Base-by-base conservation (phyloP, 371 early-diverging fungal genomes). In the Mucor lusitanicus region DNA sequence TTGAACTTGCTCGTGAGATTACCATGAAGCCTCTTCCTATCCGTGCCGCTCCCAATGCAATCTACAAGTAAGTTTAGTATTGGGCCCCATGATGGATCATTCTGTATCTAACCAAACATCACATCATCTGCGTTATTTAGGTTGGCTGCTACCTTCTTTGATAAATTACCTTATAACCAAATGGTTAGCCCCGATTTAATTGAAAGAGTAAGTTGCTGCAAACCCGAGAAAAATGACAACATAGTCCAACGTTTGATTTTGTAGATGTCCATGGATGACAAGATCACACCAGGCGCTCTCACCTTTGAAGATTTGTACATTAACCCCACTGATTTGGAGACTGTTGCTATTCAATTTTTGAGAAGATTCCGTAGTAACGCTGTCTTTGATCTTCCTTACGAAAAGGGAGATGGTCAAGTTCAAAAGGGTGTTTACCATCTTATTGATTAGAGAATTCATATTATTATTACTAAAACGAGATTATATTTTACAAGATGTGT, bases 221-320 rank as follows among this genome's bases (percentile, higher is more conserved):
- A 30, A 15, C 65, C 7, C 15, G n/a, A 59, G 15, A 27, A 6
- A 32, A 53, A 32, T 42, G 44, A 44, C 53, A 32, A 37, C 37
- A 28, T n/a, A 53, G 27, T 35, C 33, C 11, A 46, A 56, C 32
- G 19, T 32, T 54, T 54, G 25, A n/a, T 21, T 48, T 33, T n/a
- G 25, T 74, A 83, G 84, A 85, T 92, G 86, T 86, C 81, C 62
- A 71, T 94, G 67, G 88, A 90, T 77, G 95, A 95, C 67, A 81
- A 85, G 69, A 85, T 91, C 48, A 88, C 88, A 27, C 81, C 87
- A 59, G 89, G 83, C 33, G 87, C 91, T 63, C 85, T 90, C 72
- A 92, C 91, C 21, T 96, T 96, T 75, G 85, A 83, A n/a, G 95
- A 97, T 61, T 81, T 96, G 60, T 91, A 90, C 54, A 90, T 97